A percentile compares a stretch with the other conserved stretches of the same genome.
Conservation (phyloP, 2,329 filamentous ascomycete genomes). For the Calonectria hongkongensis region DNA sequence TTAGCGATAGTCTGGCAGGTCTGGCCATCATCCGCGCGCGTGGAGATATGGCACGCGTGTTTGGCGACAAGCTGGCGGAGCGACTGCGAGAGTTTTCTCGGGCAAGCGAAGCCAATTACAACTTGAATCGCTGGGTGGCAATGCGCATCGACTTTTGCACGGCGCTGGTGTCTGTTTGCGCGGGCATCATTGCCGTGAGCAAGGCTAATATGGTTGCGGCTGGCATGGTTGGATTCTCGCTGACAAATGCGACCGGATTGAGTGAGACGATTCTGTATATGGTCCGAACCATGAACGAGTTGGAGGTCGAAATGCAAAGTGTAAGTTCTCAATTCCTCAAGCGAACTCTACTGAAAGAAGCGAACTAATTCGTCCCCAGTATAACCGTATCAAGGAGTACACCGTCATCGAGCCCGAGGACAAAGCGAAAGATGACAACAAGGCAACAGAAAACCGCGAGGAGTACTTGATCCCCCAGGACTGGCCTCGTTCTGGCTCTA, state of each 20-base stretch:
- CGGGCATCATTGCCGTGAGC: slow-evolving; percentile 71
- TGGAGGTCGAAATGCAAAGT: slow-evolving; percentile 74
- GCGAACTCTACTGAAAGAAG: slow-evolving; percentile 29
- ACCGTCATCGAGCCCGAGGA: slow-evolving; percentile 65
- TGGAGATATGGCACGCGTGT: slow-evolving; percentile 67
- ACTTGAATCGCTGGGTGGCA: slow-evolving; percentile 75
- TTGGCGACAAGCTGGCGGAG: slow-evolving; percentile 68
- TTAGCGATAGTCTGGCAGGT: slow-evolving; percentile 71
- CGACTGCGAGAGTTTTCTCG: slow-evolving; percentile 68
- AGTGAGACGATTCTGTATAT: slow-evolving; percentile 70
- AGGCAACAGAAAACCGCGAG: slow-evolving; percentile 59
- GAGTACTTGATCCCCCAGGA: slow-evolving; percentile 59
- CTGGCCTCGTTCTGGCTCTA: slow-evolving; percentile 67
- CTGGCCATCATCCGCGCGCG: slow-evolving; percentile 71
- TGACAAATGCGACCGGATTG: slow-evolving; percentile 74
- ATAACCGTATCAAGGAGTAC: slow-evolving; percentile 69
- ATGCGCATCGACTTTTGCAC: slow-evolving; percentile 73
- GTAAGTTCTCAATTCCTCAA: slow-evolving; percentile 57
- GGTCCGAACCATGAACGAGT: slow-evolving; percentile 72
- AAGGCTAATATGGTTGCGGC: slow-evolving; percentile 68
- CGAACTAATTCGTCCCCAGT: slow-evolving; percentile 56
- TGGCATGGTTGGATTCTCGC: slow-evolving; percentile 73
- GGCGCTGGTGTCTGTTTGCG: slow-evolving; percentile 69
- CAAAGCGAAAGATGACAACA: slow-evolving; percentile 60
- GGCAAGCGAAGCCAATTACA: slow-evolving; percentile 69